Percentiles rank a stretch among this genome's conserved stretches.
phyloP scores from a whole-genome alignment of 2,329 filamentous ascomycete species.

The Stemphylium beticola region DNA sequence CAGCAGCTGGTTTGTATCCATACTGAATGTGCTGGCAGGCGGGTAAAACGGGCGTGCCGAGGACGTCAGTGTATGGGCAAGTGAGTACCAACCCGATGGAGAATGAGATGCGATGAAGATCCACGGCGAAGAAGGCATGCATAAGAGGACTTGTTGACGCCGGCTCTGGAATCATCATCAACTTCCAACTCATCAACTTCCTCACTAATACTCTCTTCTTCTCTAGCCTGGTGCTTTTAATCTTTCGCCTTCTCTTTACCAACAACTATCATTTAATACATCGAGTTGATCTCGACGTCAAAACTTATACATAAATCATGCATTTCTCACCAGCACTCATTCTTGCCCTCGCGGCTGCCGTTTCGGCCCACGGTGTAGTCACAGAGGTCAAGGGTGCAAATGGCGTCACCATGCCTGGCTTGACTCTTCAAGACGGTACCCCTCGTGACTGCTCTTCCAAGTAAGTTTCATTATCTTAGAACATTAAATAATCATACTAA shows the following conservation, averaged over 20 bases:
- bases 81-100: slow-evolving; percentile 11
- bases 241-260: slow-evolving; percentile 14
- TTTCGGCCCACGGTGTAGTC: slow-evolving; percentile 65
- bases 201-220: slow-evolving; percentile 17
- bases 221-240: slow-evolving; percentile 30
- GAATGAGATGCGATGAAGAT: slow-evolving; percentile 7
- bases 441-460: slow-evolving; percentile 68
- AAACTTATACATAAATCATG: slow-evolving; percentile 26
- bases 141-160: slow-evolving; percentile 25
- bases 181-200: slow-evolving; percentile 18
- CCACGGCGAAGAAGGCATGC: slow-evolving; percentile 3
- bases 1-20: slow-evolving; percentile 16
- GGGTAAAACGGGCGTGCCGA: no score
- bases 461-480: slow-evolving; percentile 16
- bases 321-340: slow-evolving; percentile 35
- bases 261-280: not conserved
- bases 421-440: slow-evolving; percentile 69
- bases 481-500: slow-evolving; percentile 17
- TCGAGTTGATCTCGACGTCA: slow-evolving; percentile 27
- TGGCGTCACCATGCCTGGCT: slow-evolving; percentile 66
- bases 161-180: slow-evolving; percentile 20
- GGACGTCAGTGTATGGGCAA: not conserved
- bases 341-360: slow-evolving; percentile 46
- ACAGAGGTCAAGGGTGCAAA: slow-evolving; percentile 65
- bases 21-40: not conserved